Conservation (phyloP, 2,329 filamentous ascomycete species). For the Trichoderma sp. region DNA sequence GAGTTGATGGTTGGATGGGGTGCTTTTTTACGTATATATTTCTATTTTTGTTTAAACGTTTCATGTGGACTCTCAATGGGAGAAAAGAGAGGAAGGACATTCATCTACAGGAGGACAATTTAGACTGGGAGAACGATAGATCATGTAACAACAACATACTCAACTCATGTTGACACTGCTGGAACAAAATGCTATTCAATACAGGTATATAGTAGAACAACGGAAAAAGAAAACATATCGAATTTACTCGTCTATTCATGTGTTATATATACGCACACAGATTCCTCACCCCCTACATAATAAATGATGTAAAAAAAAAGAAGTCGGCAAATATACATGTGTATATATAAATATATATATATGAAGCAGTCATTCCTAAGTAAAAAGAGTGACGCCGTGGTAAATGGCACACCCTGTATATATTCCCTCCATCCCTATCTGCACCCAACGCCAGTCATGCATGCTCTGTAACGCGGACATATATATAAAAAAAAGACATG, state of each 20-base stretch:
- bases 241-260: not conserved
- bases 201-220: not conserved
- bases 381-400: not conserved
- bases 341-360: not conserved
- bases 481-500: not conserved
- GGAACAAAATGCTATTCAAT: not conserved
- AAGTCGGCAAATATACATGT: not conserved
- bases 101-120: not conserved
- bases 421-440: not conserved
- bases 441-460: conserved; percentile 16
- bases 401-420: not conserved
- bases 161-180: not conserved
- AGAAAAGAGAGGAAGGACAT: not conserved
- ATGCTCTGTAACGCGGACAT: not conserved
- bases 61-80: not conserved
- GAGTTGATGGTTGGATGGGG: not conserved
- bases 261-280: not conserved
- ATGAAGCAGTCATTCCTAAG: not conserved
- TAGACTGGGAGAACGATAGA: not conserved
- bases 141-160: not conserved
- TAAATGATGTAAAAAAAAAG: not conserved
- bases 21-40: not conserved
- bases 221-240: not conserved
- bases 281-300: not conserved
- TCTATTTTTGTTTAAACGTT: not conserved